Conservation (phyloP, 1,284 basidiomycete genomes). For the Apiotrichum gracile region DNA sequence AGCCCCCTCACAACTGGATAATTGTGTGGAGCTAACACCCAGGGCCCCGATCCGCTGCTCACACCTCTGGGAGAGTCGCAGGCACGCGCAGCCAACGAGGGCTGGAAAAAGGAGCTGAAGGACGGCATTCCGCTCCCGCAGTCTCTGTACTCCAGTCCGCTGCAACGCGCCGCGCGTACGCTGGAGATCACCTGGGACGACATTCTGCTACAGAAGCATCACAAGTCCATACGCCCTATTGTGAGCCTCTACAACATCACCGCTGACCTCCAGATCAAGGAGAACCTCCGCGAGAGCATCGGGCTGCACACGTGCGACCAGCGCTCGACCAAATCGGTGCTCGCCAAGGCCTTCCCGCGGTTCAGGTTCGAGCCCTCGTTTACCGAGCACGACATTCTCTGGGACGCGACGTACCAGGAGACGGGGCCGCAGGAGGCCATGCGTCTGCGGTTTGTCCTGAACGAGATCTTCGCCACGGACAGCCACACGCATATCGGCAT, state of each 20-base stretch:
- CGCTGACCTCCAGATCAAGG: slow-evolving; percentile 23
- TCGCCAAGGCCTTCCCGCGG: slow-evolving; percentile 21
- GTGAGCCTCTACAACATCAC: not conserved
- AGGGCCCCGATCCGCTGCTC: slow-evolving; percentile 39
- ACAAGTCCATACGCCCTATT: not conserved
- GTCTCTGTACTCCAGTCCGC: slow-evolving; percentile 32
- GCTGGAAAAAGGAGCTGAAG: slow-evolving; percentile 30
- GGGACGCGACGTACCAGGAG: slow-evolving; percentile 33
- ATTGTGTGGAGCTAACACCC: slow-evolving; percentile 6
- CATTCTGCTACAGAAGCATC: slow-evolving; percentile 16
- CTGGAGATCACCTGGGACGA: slow-evolving; percentile 36
- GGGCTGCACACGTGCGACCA: slow-evolving; percentile 41
- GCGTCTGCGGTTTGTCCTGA: slow-evolving; percentile 25
- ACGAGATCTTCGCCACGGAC: slow-evolving; percentile 38
- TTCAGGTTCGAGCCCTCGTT: slow-evolving; percentile 35
- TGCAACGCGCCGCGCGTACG: slow-evolving; percentile 30
- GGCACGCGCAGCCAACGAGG: slow-evolving; percentile 21
- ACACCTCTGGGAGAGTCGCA: slow-evolving; percentile 27
- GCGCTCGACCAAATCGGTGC: slow-evolving; percentile 25
- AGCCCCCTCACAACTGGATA: not conserved
- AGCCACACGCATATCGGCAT: slow-evolving; percentile 32
- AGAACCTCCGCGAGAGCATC: slow-evolving; percentile 29
- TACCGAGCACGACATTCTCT: slow-evolving; percentile 37
- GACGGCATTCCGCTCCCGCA: slow-evolving; percentile 30
- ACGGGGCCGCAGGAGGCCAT: slow-evolving; percentile 22